Evolutionary conservation across 2,329 filamentous ascomycete species (phyloP).

Genomic region (Cladosporium sp.): DNA sequence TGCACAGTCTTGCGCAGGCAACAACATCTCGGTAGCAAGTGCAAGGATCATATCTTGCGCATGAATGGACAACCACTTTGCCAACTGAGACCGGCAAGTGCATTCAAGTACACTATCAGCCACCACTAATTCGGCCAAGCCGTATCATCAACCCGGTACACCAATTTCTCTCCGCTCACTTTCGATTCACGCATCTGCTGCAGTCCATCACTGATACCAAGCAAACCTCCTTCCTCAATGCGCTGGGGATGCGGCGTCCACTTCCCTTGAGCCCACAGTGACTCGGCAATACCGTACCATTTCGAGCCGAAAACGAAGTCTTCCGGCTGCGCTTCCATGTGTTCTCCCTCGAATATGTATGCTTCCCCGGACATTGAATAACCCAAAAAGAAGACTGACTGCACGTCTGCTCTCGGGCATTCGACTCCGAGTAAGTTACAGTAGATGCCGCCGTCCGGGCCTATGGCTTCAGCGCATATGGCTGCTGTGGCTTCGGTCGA

Average conservation of each 20-base stretch:
- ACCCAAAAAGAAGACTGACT: conserved; percentile 23
- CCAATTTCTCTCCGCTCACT: conserved; percentile 48
- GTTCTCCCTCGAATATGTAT: conserved; percentile 43
- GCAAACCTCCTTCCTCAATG: conserved; percentile 42
- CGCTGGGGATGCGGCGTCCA: conserved; percentile 27
- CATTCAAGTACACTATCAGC: neutral
- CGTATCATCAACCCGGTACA: conserved; percentile 37
- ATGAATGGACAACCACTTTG: conserved; percentile 8
- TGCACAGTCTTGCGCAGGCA: neutral
- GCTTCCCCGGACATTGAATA: conserved; percentile 24
- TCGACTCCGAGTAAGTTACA: conserved; percentile 23
- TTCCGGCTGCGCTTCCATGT: conserved; percentile 36
- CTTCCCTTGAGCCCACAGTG: neutral
- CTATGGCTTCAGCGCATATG: conserved; percentile 22
- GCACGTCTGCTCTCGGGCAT: neutral
- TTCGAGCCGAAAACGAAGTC: conserved; percentile 28
- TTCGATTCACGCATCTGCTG: conserved; percentile 43
- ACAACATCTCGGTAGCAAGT: neutral
- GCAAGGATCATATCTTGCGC: neutral
- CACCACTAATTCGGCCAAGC: neutral
- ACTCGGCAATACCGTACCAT: neutral
- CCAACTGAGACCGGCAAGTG: neutral
- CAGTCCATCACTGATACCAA: conserved; percentile 44
- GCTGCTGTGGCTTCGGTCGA: conserved; percentile 18
- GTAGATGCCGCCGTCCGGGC: conserved; percentile 22